Percentiles rank a stretch among this genome's conserved stretches.
Evolutionary conservation across 179 eudicot genomes (phyloP).

Genomic region (Corrigiola litoralis): DNA sequence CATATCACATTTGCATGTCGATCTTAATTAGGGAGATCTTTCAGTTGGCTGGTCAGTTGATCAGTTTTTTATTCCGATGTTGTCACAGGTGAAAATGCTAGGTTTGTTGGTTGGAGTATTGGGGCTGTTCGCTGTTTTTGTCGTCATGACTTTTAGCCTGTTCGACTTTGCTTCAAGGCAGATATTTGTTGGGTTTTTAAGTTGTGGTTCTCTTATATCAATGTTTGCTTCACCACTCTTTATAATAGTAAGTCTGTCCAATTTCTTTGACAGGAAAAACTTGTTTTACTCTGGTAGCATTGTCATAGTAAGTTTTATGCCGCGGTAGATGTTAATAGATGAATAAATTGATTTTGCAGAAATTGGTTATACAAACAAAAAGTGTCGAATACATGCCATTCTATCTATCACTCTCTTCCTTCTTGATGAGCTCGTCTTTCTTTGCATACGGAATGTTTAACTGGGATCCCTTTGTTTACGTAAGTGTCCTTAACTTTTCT

Average conservation of each 20-base stretch:
- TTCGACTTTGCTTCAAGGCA: conserved; percentile 52
- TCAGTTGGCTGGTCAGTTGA: neutral
- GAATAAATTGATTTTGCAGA: conserved; percentile 36
- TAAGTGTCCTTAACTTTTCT: conserved; percentile 24
- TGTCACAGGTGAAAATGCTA: conserved; percentile 60
- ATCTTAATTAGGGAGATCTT: neutral
- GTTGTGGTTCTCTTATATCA: conserved; percentile 61
- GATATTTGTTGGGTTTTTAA: conserved; percentile 60
- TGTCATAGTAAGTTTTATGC: neutral
- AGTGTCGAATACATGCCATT: conserved; percentile 90
- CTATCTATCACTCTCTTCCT: conserved; percentile 73
- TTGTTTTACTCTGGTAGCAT: neutral
- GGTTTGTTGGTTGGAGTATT: conserved; percentile 51
- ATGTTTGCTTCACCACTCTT: conserved; percentile 91
- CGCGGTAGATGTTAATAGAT: neutral
- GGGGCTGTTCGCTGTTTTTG: conserved; percentile 37
- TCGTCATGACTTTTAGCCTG: conserved; percentile 36
- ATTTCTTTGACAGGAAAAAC: neutral
- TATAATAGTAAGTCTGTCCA: conserved; percentile 48
- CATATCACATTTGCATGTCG: conserved; percentile 2
- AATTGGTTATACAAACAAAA: conserved; percentile 64
- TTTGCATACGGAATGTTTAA: conserved; percentile 60
- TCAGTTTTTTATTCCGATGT: neutral
- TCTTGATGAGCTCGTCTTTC: conserved; percentile 78
- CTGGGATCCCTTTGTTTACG: conserved; percentile 59